Base-by-base conservation (phyloP, 768 basidiomycete species). In the Saitozyma sp. region DNA sequence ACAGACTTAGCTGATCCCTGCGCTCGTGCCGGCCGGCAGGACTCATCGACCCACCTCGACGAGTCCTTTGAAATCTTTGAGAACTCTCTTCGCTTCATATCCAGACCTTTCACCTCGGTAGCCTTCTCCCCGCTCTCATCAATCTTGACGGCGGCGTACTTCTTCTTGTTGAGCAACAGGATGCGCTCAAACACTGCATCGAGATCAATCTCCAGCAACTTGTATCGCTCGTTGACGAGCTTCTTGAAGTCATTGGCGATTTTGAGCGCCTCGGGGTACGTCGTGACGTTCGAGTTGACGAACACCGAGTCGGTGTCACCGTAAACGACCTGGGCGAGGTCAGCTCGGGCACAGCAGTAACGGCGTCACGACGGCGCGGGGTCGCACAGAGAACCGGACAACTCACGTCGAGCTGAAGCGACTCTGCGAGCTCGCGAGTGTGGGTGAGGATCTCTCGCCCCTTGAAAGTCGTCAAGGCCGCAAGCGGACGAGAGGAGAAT, bases 221-320 rank as follows among this genome's bases (percentile, higher is more conserved):
- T 90, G 82, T 97, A 98, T 17, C 90, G 86, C 61, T 98, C 92
- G 73, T 99, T 99, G 71, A 98, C 94, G 6, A 88, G 88, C 77
- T 92, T 93, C 82, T 98, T 98, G 84, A 99, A 90, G 45, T 89
- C 86, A 6, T 85, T 85, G 2, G 95, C 93, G 58, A 95, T 96
- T 81, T 89, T 90, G 55, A 95, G 83, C 2, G 96, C 96, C 52
- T 95, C 89, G 0, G 87, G 84, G 29, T 94, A 86, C 49, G 93
- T 90, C 0, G 87, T 89, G 38, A 89, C 91, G 70, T 93, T 92
- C 4, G 96, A 93, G 80, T 99, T 98, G 68, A 99, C 90, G 78
- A 99, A 97, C 58, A 99, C 91, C 0, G 96, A 99, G 78, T 99
- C 96, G 0, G 96, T 99, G 75, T 99, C 96, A 67, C 96, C 96